Evolutionary conservation across 768 basidiomycete genomes (phyloP).

Genomic region (Suillus weaverae): DNA sequence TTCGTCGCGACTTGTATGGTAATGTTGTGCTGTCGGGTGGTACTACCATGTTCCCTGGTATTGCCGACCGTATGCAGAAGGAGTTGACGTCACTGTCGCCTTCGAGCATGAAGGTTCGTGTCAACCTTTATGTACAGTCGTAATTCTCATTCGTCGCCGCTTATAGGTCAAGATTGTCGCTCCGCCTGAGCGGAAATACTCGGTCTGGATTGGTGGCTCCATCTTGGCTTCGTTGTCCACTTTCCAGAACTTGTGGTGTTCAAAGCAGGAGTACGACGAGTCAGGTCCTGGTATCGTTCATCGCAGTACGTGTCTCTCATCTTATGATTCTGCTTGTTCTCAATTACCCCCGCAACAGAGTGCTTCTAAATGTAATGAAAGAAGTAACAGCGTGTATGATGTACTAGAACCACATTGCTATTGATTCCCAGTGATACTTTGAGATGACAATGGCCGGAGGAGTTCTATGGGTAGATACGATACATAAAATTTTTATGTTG

Average conservation of each 20-base stretch:
- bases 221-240: constrained; percentile 87
- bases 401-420: constrained; percentile 28
- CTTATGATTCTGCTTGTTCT: neutral
- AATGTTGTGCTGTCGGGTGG: constrained; percentile 64
- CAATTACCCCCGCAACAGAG: constrained; percentile 15
- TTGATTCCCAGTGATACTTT: constrained; percentile 3
- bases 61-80: constrained; percentile 95
- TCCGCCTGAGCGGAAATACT: constrained; percentile 93
- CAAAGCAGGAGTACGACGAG: constrained; percentile 92
- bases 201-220: constrained; percentile 91
- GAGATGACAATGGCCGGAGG: neutral
- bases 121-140: neutral
- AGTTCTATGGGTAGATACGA: neutral
- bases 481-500: neutral
- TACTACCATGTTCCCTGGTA: constrained; percentile 96
- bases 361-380: constrained; percentile 25
- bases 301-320: constrained; percentile 52
- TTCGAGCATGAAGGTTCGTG: constrained; percentile 78
- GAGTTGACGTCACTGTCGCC: constrained; percentile 80
- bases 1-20: constrained; percentile 35
- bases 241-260: constrained; percentile 97
- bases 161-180: constrained; percentile 84
- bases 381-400: constrained; percentile 23
- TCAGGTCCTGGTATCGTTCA: constrained; percentile 78
- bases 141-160: constrained; percentile 6